Conservation (phyloP, 2,329 filamentous ascomycete species). For the Colletotrichum lentis region DNA sequence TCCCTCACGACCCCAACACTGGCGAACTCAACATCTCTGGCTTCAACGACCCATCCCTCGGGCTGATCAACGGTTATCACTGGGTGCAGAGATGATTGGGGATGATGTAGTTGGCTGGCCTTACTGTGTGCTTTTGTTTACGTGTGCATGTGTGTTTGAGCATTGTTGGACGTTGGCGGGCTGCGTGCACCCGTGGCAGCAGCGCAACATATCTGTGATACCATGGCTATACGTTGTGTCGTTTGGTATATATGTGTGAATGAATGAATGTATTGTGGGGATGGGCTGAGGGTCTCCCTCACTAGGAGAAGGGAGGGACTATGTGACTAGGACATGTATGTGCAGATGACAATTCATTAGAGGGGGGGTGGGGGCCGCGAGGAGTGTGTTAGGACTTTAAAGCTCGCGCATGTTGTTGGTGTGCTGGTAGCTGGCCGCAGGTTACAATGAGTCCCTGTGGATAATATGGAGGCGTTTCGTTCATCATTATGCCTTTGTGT, state of each 20-base stretch:
- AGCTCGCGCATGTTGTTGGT: background rate
- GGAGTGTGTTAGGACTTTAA: background rate
- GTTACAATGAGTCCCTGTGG: too few species aligned
- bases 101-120: background rate
- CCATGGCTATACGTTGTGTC: conserved; percentile 7
- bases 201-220: conserved; percentile 4
- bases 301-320: background rate
- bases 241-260: background rate
- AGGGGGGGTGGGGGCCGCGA: background rate
- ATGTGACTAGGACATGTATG: background rate
- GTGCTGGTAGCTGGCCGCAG: background rate
- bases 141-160: background rate
- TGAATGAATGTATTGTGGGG: background rate
- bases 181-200: background rate
- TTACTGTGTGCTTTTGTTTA: background rate
- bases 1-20: conserved; percentile 51
- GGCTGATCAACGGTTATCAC: conserved; percentile 41
- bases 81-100: conserved; percentile 41
- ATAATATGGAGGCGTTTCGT: too few species aligned
- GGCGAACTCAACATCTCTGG: conserved; percentile 51
- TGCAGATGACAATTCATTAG: background rate
- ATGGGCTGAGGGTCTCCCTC: background rate
- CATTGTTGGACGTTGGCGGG: background rate
- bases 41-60: conserved; percentile 49
- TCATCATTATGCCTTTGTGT: too few species aligned